These are phyloP conservation scores for Eucalyptus rudis DNA, from an alignment of 345 rosid species.

Conservation along the genomic window DNA sequence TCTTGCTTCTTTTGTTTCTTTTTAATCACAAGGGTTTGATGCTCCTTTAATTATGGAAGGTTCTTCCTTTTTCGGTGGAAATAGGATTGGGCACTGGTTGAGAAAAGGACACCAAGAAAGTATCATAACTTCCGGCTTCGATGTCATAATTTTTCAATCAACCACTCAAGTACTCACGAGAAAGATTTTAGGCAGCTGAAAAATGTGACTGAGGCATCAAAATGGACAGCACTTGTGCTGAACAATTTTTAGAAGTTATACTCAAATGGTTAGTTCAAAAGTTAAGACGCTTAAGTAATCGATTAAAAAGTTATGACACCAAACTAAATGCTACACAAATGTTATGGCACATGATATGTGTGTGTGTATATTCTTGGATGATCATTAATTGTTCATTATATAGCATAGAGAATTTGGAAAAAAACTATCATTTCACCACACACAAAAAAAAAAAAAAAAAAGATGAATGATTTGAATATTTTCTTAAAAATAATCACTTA, in stretches of 20 bases:
- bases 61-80: neutral
- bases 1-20: neutral
- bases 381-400: neutral
- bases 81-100: neutral
- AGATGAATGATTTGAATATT: too few relatives aligned
- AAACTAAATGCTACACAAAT: neutral
- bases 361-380: neutral
- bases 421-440: too few relatives aligned
- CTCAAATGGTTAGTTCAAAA: neutral
- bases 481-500: too few relatives aligned
- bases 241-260: neutral
- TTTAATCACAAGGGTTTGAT: neutral
- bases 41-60: neutral
- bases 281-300: neutral
- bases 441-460: too few relatives aligned
- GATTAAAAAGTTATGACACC: neutral
- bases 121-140: neutral
- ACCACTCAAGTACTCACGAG: rapidly evolving
- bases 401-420: neutral
- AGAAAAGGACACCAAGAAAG: neutral
- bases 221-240: neutral
- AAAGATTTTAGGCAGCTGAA: neutral
- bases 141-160: neutral
- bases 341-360: neutral
- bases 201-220: neutral